Conservation (phyloP, 2,329 filamentous ascomycete species). For the Pezicula carpinea region DNA sequence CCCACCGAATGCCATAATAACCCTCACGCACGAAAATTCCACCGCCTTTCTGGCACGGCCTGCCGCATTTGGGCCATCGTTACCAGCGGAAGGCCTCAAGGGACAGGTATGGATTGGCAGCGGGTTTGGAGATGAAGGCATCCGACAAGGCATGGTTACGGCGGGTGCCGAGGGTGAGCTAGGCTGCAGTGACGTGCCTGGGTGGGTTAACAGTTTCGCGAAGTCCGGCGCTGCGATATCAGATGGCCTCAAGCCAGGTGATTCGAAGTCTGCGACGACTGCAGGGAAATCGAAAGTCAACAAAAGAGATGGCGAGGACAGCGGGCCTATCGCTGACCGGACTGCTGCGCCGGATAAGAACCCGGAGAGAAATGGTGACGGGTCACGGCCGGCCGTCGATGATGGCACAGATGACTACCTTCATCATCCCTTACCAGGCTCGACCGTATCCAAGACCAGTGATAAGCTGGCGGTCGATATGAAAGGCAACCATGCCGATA, state of each 20-base stretch:
- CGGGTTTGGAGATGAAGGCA: slow-evolving; percentile 77
- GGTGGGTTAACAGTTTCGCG: slow-evolving; percentile 65
- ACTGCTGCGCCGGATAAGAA: slow-evolving; percentile 18
- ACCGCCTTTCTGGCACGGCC: slow-evolving; percentile 93
- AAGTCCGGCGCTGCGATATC: slow-evolving; percentile 29
- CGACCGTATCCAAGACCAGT: slow-evolving; percentile 33
- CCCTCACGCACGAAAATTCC: slow-evolving; percentile 94
- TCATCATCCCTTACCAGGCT: slow-evolving; percentile 44
- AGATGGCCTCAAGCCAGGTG: slow-evolving; percentile 14
- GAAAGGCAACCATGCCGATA: slow-evolving; percentile 65
- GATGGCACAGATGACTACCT: slow-evolving; percentile 86
- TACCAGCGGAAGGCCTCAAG: slow-evolving; percentile 73
- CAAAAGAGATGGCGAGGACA: slow-evolving; percentile 31
- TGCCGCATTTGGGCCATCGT: slow-evolving; percentile 81
- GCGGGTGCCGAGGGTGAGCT: slow-evolving; percentile 71
- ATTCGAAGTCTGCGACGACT: slow-evolving; percentile 21
- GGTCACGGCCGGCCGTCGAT: slow-evolving; percentile 35
- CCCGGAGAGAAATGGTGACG: slow-evolving; percentile 12
- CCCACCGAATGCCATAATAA: slow-evolving; percentile 91
- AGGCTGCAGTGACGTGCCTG: slow-evolving; percentile 90
- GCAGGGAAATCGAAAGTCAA: slow-evolving; percentile 37
- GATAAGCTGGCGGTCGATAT: slow-evolving; percentile 17
- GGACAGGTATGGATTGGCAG: slow-evolving; percentile 91
- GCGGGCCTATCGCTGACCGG: slow-evolving; percentile 16
- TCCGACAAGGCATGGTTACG: slow-evolving; percentile 50